These are phyloP conservation scores for Olyra latifolia DNA, from an alignment of 176 grass and related monocot genomes.

Conservation along the genomic window DNA sequence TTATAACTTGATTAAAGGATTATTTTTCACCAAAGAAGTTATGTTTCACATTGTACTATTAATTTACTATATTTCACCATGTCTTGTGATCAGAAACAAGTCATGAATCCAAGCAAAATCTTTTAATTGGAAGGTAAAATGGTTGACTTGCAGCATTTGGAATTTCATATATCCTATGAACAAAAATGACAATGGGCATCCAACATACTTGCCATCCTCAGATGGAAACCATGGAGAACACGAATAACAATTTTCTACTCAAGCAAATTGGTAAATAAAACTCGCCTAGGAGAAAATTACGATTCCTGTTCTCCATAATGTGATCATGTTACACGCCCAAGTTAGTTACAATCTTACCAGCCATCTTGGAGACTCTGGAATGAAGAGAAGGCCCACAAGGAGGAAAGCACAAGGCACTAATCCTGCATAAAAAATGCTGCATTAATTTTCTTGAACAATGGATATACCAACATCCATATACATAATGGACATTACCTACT, in stretches of 20 bases:
- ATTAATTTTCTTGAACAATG: slow-evolving; percentile 10
- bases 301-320: neutral
- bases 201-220: neutral
- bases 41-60: slow-evolving; percentile 5
- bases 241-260: neutral
- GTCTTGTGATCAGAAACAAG: neutral
- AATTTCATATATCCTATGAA: neutral
- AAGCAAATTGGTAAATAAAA: neutral
- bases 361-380: slow-evolving; percentile 90
- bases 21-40: slow-evolving; percentile 3
- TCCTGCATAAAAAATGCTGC: slow-evolving; percentile 43
- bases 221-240: neutral
- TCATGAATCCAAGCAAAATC: neutral
- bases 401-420: slow-evolving; percentile 62
- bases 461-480: slow-evolving; percentile 5
- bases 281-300: neutral
- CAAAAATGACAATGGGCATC: neutral
- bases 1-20: neutral
- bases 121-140: slow-evolving; percentile 20
- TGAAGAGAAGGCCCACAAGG: slow-evolving; percentile 56
- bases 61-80: neutral
- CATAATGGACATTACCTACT: slow-evolving; percentile 48
- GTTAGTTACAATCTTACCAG: slow-evolving; percentile 47
- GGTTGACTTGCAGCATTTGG: neutral
- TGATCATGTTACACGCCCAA: neutral